Conservation (phyloP, 139 green algal genomes). For the Asterochloris erici region DNA sequence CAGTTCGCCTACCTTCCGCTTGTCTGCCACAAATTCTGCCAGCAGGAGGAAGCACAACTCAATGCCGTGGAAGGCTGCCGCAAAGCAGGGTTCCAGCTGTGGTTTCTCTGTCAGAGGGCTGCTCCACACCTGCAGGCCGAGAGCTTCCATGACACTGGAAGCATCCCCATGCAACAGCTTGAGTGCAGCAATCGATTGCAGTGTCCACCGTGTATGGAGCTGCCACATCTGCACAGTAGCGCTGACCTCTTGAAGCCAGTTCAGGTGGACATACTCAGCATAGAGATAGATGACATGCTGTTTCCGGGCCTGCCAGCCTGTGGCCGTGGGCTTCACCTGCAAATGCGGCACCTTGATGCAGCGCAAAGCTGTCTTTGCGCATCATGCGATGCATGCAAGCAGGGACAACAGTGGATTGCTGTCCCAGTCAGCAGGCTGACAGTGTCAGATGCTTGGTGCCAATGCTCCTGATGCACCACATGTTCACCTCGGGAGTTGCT, state of each 20-base stretch:
- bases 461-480: no score
- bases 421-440: no score
- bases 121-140: conserved; percentile 36
- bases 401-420: no score
- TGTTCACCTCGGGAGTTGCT: no score
- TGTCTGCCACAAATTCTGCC: conserved; percentile 40
- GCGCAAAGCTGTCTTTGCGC: no score
- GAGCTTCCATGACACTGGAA: neutral
- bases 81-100: conserved; percentile 43
- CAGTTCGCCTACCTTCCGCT: conserved; percentile 6
- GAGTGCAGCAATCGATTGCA: neutral
- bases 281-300: conserved; percentile 30
- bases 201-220: neutral
- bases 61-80: conserved; percentile 48
- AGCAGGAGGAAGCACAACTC: conserved; percentile 49
- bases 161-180: neutral
- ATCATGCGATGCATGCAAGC: no score
- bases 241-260: conserved; percentile 23
- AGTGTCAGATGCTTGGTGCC: no score
- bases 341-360: no score
- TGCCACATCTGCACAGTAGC: neutral
- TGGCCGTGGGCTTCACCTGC: no score
- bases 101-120: conserved; percentile 33
- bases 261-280: conserved; percentile 45
- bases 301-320: conserved; percentile 1